phyloP scores from a whole-genome alignment of 1,139 yeast genomes.

The Saccharomyces hybrid region DNA sequence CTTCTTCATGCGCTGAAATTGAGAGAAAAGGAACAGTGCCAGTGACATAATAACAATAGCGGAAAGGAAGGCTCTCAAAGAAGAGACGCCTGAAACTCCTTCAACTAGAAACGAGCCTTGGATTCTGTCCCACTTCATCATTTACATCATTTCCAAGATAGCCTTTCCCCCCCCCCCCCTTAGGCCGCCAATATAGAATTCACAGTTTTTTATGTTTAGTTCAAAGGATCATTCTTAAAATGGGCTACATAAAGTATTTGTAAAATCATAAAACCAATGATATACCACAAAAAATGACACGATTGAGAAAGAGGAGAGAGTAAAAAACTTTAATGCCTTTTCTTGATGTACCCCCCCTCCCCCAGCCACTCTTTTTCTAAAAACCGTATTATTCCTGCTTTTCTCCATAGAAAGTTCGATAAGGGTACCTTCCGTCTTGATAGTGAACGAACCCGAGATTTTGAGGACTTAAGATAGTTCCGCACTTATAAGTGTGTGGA shows the following conservation, averaged over 20 bases:
- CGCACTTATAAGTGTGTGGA: neutral
- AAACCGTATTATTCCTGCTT: neutral
- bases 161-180: neutral
- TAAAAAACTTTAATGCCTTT: too few species aligned
- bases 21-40: neutral
- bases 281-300: too few species aligned
- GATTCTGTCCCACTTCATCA: neutral
- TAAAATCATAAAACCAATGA: too few species aligned
- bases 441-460: neutral
- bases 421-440: neutral
- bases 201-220: too few species aligned
- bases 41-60: neutral
- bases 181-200: too few species aligned
- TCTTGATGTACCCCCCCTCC: too few species aligned
- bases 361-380: neutral
- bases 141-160: neutral
- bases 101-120: neutral
- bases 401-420: neutral
- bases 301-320: too few species aligned
- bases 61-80: neutral
- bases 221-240: too few species aligned
- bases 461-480: neutral
- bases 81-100: neutral
- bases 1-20: neutral
- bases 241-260: too few species aligned